Percentiles rank a stretch among this genome's conserved stretches.
phyloP scores from a whole-genome alignment of 768 basidiomycete genomes.

The Boletus reticuloceps region DNA sequence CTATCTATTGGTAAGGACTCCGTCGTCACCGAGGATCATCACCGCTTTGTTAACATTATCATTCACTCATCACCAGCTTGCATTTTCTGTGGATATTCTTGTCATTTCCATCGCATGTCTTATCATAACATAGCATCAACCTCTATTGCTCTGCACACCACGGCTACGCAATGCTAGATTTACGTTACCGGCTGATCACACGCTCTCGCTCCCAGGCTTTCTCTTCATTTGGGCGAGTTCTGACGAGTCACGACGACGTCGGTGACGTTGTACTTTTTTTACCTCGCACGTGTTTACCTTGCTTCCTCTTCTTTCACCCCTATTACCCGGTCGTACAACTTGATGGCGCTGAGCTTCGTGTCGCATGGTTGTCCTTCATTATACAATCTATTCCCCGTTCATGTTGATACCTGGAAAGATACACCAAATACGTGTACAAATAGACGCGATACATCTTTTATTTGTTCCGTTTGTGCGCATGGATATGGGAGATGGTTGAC shows the following conservation, averaged over 20 bases:
- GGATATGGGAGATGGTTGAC: too few species aligned
- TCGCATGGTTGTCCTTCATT: background rate
- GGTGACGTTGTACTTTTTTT: background rate
- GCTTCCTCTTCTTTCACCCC: too few species aligned
- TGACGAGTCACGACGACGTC: background rate
- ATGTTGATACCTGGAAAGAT: background rate
- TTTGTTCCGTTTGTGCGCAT: too few species aligned
- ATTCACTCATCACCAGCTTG: conserved; percentile 10
- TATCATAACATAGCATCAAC: conserved; percentile 30
- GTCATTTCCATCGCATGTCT: conserved; percentile 22
- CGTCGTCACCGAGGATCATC: background rate
- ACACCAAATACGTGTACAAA: background rate
- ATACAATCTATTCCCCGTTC: background rate
- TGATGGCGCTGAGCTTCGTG: background rate
- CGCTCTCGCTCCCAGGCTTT: background rate
- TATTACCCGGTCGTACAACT: background rate
- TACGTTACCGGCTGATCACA: background rate
- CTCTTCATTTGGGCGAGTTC: background rate
- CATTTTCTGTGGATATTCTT: conserved; percentile 33
- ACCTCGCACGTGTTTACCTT: background rate
- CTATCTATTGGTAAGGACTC: conserved; percentile 27
- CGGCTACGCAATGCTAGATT: background rate
- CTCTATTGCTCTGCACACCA: conserved; percentile 15
- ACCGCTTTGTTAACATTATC: background rate
- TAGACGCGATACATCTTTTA: background rate